Conservation (phyloP, 1,139 yeast genomes). For the Diutina mesorugosa region DNA sequence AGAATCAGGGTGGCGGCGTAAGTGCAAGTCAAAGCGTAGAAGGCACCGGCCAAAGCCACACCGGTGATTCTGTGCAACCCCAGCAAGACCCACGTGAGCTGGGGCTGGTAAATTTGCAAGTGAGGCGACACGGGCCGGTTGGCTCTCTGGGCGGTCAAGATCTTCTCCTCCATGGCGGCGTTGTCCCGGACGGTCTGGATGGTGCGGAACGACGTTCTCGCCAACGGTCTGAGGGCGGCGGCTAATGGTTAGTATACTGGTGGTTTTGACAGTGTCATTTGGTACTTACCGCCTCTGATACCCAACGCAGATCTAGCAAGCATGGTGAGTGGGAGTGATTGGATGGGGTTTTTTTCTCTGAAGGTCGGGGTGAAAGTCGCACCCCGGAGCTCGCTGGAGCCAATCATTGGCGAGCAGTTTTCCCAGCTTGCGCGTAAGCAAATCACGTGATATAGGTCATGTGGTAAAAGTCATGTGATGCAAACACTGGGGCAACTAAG, state of each 20-base stretch:
- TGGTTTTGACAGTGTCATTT: neutral
- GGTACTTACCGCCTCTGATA: neutral
- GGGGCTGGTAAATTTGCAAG: constrained; percentile 79
- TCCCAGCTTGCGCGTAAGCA: neutral
- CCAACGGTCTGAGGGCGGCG: constrained; percentile 1
- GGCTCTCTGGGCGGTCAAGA: constrained; percentile 70
- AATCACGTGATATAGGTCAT: neutral
- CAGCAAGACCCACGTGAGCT: constrained; percentile 73
- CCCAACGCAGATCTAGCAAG: constrained; percentile 2
- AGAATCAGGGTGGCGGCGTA: constrained; percentile 62
- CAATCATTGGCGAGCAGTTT: neutral
- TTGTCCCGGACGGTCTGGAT: constrained; percentile 42
- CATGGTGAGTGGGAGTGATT: neutral
- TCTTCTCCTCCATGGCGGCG: constrained; percentile 49
- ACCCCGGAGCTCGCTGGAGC: neutral
- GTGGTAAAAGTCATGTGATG: neutral
- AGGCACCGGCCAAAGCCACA: constrained; percentile 63
- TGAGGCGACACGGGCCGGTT: constrained; percentile 91
- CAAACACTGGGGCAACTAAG: too few species aligned
- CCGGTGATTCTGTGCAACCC: constrained; percentile 83
- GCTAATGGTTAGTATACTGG: neutral
- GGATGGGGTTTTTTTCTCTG: neutral
- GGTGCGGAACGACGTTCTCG: constrained; percentile 1
- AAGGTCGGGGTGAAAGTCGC: neutral
- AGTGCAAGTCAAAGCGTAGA: constrained; percentile 65